These are phyloP conservation scores for Rhodotorula mucilaginosa DNA, from an alignment of 1,284 basidiomycete genomes.

Conservation along the genomic window DNA sequence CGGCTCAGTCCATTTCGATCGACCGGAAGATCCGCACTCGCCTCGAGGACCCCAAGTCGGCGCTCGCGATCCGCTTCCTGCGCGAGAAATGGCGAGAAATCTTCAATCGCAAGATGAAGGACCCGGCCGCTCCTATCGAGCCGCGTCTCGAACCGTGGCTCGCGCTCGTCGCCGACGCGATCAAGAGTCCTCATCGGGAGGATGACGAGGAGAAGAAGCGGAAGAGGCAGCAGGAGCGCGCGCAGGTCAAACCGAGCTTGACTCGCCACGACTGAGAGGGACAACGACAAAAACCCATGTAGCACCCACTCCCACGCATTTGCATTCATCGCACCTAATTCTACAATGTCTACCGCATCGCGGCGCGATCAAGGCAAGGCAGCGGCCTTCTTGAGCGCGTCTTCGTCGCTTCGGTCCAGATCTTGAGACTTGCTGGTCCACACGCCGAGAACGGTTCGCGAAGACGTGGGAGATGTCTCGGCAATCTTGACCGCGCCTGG, in stretches of 20 bases:
- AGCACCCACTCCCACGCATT: not conserved
- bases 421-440: no score
- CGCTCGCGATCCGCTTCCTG: slow-evolving; percentile 76
- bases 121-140: slow-evolving; percentile 58
- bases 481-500: no score
- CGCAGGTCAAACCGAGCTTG: slow-evolving; percentile 19
- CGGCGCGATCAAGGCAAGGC: not conserved
- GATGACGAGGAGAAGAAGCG: slow-evolving; percentile 25
- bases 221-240: slow-evolving; percentile 9
- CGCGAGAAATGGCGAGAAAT: slow-evolving; percentile 65
- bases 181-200: slow-evolving; percentile 38
- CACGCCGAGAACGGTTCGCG: no score
- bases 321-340: no score
- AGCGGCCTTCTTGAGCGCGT: not conserved
- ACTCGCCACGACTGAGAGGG: slow-evolving; percentile 9
- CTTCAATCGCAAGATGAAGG: slow-evolving; percentile 60
- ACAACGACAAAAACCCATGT: not conserved
- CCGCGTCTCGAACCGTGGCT: slow-evolving; percentile 67
- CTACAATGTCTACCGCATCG: not conserved
- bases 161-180: slow-evolving; percentile 61
- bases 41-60: slow-evolving; percentile 63
- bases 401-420: no score
- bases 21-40: slow-evolving; percentile 82
- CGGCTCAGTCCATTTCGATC: slow-evolving; percentile 68
- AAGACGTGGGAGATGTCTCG: no score